A percentile compares a stretch with the other conserved stretches of the same genome.
Conservation (phyloP, 2,329 filamentous ascomycete species). For the Alternaria consortialis region DNA sequence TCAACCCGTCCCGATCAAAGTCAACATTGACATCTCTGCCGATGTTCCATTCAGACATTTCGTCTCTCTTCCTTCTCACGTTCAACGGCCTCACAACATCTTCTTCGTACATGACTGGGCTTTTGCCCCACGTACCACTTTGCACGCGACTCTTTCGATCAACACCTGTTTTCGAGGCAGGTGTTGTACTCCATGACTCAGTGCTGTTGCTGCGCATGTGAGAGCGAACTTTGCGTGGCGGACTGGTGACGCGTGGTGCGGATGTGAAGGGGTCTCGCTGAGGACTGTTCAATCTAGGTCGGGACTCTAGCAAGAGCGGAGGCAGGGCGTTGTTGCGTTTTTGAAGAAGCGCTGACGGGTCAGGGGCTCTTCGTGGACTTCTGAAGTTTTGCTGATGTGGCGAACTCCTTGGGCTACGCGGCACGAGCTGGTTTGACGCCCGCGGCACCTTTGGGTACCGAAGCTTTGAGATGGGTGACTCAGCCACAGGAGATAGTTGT, state of each 20-base stretch:
- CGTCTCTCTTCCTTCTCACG: conserved; percentile 27
- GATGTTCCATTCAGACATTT: conserved; percentile 30
- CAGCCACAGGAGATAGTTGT: conserved; percentile 53
- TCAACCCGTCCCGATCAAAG: conserved; percentile 35
- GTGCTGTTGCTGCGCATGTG: conserved; percentile 39
- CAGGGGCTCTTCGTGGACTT: conserved; percentile 15
- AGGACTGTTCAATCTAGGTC: conserved; percentile 22
- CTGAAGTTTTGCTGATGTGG: conserved; percentile 17
- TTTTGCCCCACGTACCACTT: conserved; percentile 39
- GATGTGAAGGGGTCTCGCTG: conserved; percentile 39
- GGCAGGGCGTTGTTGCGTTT: conserved; percentile 29
- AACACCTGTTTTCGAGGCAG: conserved; percentile 22
- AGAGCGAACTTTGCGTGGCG: conserved; percentile 27
- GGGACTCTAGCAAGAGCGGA: conserved; percentile 47
- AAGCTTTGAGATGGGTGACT: conserved; percentile 56
- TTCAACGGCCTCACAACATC: conserved; percentile 39
- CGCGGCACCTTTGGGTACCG: conserved; percentile 60
- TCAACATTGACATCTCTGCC: conserved; percentile 26
- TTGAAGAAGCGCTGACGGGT: conserved; percentile 21
- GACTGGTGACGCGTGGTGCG: conserved; percentile 24
- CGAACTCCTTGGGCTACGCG: conserved; percentile 46
- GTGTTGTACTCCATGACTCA: conserved; percentile 32
- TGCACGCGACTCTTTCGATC: conserved; percentile 35
- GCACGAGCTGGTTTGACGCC: conserved; percentile 57
- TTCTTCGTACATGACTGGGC: conserved; percentile 38